These are phyloP conservation scores for Colletotrichum sp. DNA, from an alignment of 2,329 filamentous ascomycete species.

Conservation along the genomic window DNA sequence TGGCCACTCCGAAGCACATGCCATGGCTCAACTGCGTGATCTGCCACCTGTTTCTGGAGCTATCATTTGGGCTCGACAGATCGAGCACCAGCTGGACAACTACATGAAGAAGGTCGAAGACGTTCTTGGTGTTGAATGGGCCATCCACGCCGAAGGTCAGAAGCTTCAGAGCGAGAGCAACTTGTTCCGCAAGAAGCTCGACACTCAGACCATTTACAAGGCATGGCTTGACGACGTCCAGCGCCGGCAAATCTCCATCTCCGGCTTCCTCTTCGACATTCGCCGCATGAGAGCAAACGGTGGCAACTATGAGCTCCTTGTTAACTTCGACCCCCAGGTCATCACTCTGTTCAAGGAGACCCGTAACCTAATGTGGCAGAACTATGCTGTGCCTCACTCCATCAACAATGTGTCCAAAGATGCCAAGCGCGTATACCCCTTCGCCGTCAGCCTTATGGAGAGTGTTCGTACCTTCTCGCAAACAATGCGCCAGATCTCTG, in stretches of 20 bases:
- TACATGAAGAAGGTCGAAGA: constrained; percentile 99
- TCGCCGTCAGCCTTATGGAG: constrained; percentile 97
- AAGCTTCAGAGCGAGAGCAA: constrained; percentile 91
- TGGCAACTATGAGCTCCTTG: constrained; percentile 83
- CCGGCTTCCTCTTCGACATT: constrained; percentile 90
- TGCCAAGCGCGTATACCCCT: constrained; percentile 97
- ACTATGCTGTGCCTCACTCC: constrained; percentile 90
- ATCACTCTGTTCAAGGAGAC: constrained; percentile 99
- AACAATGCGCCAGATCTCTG: constrained; percentile 81
- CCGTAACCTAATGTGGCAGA: constrained; percentile 92
- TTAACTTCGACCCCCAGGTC: constrained; percentile 97
- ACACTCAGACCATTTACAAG: constrained; percentile 92
- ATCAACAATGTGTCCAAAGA: constrained; percentile 97
- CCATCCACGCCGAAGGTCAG: constrained; percentile 90
- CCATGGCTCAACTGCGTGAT: constrained; percentile 97
- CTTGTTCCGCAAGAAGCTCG: constrained; percentile 94
- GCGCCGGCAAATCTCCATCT: constrained; percentile 86
- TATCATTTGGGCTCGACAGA: constrained; percentile 97
- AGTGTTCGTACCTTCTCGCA: constrained; percentile 94
- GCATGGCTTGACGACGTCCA: constrained; percentile 94
- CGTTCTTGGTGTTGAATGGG: constrained; percentile 94
- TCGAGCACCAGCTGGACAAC: constrained; percentile 91
- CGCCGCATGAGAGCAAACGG: constrained; percentile 87
- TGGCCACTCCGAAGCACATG: constrained; percentile 95
- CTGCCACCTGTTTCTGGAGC: constrained; percentile 94